Evolutionary conservation across 108 stramenopile genomes (phyloP).

Genomic region (Pseudonitzschia multiseries): DNA sequence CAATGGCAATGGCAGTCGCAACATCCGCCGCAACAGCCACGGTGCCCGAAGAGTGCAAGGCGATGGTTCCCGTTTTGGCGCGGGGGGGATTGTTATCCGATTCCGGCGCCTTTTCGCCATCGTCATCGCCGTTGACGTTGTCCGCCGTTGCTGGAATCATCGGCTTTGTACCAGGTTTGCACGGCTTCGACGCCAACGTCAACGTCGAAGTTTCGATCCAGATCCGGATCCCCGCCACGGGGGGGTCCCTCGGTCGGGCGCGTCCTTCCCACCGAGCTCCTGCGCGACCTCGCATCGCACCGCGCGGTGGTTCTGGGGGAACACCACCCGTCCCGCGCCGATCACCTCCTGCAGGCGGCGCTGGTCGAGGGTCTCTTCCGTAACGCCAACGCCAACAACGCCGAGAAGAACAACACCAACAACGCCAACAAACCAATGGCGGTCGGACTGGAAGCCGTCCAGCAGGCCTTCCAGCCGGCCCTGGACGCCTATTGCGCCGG

Average conservation of each 20-base stretch:
- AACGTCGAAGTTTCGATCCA: no score
- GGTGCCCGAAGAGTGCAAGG: no score
- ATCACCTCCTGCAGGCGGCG: conserved; percentile 1
- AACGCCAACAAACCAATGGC: not conserved
- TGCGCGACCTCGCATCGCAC: not conserved
- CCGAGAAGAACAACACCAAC: no score
- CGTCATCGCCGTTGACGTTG: not conserved
- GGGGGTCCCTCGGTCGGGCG: not conserved
- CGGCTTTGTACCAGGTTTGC: no score
- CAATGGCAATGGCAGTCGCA: no score
- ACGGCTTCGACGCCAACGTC: no score
- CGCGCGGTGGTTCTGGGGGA: not conserved
- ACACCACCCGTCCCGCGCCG: not conserved
- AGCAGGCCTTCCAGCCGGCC: not conserved
- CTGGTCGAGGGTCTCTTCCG: not conserved
- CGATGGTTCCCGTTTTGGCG: no score
- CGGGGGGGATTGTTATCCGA: no score
- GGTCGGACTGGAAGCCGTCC: not conserved
- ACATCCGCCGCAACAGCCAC: no score
- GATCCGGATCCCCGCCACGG: no score
- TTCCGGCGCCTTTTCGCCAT: not conserved
- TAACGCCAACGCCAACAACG: not conserved
- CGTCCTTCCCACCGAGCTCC: not conserved
- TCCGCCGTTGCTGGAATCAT: not conserved
- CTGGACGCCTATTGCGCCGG: not conserved